phyloP scores from a whole-genome alignment of 75 land plant species.

The Picea sitchensis region DNA sequence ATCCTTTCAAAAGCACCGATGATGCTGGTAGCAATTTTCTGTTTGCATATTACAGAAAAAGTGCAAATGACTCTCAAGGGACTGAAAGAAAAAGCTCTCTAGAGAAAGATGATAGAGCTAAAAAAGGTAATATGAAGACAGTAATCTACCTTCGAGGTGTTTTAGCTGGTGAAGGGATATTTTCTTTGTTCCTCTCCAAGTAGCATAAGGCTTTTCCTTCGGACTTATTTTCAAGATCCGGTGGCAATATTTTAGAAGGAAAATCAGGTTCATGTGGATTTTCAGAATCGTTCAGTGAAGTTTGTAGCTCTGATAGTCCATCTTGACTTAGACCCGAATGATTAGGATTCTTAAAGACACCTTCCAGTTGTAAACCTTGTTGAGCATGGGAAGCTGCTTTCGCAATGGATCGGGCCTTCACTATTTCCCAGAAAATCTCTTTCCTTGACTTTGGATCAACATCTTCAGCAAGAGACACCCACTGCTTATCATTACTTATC shows the following conservation, averaged over 20 bases:
- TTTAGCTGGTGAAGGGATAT: background rate
- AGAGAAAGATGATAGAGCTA: background rate
- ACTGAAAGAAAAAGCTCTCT: background rate
- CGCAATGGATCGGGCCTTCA: conserved; percentile 1
- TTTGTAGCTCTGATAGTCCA: background rate
- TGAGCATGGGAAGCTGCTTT: conserved; percentile 11
- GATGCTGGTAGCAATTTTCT: conserved; percentile 9
- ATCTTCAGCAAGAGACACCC: conserved; percentile 8
- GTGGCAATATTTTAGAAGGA: background rate
- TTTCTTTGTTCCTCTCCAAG: background rate
- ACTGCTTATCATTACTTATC: conserved; percentile 3
- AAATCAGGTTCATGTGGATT: background rate
- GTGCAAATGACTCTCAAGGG: background rate
- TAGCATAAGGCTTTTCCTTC: background rate
- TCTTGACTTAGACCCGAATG: background rate
- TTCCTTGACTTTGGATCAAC: conserved; percentile 4
- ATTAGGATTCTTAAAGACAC: background rate
- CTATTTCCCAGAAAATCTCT: background rate
- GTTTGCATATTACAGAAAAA: background rate
- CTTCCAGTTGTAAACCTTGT: background rate
- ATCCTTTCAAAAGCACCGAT: conserved; percentile 7
- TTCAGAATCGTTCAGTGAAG: background rate
- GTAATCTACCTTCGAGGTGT: conserved; percentile 4
- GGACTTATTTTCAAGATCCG: background rate
- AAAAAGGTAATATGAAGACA: background rate